Evolutionary conservation across 768 basidiomycete species (phyloP), one percentile per base, ranked within the genome.

Genomic region (Lepiota subincarnata): DNA sequence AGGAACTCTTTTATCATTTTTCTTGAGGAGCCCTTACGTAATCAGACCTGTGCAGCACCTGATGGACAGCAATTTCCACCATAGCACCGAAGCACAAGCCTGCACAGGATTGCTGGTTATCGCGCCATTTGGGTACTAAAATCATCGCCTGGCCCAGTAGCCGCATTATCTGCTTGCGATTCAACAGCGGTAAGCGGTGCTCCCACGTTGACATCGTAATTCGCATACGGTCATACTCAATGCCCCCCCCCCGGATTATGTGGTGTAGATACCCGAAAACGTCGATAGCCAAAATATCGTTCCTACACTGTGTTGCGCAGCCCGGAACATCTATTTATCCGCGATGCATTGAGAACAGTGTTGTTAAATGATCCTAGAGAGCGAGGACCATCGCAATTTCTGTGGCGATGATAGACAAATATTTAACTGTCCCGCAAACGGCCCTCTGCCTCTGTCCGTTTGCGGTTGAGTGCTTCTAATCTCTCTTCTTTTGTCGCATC

Each of bases 401-500:
- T 7, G 20, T 14, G 19, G 28, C 34, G 10, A 16, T 19, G 46
- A 11, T 12, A 18, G 13, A 28, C 37, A 18, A 16, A 3, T 8
- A 8, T 26, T 41, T 50, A 63, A 57, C 73, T 72, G 55, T 78
- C 78, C 55, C 81, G 80, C 62, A 92, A 68, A n/a, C 87, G 81
- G 26, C 80, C 75, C 62, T 85, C 82, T 49, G 88, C 75, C 51
- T 82, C 73, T 11, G 80, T 76, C 55, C 82, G 81, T 71, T 81
- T 86, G 55, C 77, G 73, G 65, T 84, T 82, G 48, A 97, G 79
- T 7, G 84, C 87, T 2, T 82, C 79, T 16, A 94, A 73, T 66
- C 87, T 88, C 36, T 91, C 91, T 4, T 93, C 92, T 73, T 94
- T 95, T 18, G 80, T 73, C 0, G 94, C 92, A 60, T 98, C 90